Percentiles rank a stretch among this genome's conserved stretches.
These are phyloP conservation scores for Rosa rugosa DNA, from an alignment of 306 rosid species.

Conservation along the genomic window DNA sequence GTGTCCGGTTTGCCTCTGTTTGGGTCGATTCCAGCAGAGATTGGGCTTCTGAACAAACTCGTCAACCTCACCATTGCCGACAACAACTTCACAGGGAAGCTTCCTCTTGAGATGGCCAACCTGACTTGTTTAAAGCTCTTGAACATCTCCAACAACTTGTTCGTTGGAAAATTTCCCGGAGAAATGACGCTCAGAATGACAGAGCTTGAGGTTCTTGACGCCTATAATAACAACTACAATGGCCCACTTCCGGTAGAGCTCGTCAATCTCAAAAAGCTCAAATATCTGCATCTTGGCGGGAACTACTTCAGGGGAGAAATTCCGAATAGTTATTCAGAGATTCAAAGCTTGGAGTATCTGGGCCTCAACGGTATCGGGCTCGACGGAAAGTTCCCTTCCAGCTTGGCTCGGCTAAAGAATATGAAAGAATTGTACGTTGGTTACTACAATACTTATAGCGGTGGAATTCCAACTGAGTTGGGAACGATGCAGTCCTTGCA, in stretches of 20 bases:
- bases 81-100: slow-evolving; percentile 48
- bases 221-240: slow-evolving; percentile 43
- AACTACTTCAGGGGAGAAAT: slow-evolving; percentile 55
- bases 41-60: slow-evolving; percentile 55
- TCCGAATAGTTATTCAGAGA: slow-evolving; percentile 59
- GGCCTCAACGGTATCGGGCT: slow-evolving; percentile 35
- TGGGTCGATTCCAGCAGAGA: slow-evolving; percentile 56
- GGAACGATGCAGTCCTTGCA: slow-evolving; percentile 48
- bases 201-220: slow-evolving; percentile 54
- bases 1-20: slow-evolving; percentile 44
- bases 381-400: slow-evolving; percentile 52
- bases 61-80: slow-evolving; percentile 41
- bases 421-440: slow-evolving; percentile 51
- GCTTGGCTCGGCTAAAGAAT: slow-evolving; percentile 44
- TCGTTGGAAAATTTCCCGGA: slow-evolving; percentile 45
- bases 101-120: slow-evolving; percentile 50
- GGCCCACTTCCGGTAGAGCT: slow-evolving; percentile 38
- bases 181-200: slow-evolving; percentile 35
- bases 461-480: slow-evolving; percentile 68
- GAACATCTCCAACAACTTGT: slow-evolving; percentile 60
- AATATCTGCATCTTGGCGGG: slow-evolving; percentile 55
- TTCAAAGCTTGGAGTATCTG: slow-evolving; percentile 52
- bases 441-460: slow-evolving; percentile 46
- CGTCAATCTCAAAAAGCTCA: slow-evolving; percentile 17
- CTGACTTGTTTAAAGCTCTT: slow-evolving; percentile 56